Evolutionary conservation across 2,329 filamentous ascomycete genomes (phyloP).

Genomic region (Dactylellina leptospora): DNA sequence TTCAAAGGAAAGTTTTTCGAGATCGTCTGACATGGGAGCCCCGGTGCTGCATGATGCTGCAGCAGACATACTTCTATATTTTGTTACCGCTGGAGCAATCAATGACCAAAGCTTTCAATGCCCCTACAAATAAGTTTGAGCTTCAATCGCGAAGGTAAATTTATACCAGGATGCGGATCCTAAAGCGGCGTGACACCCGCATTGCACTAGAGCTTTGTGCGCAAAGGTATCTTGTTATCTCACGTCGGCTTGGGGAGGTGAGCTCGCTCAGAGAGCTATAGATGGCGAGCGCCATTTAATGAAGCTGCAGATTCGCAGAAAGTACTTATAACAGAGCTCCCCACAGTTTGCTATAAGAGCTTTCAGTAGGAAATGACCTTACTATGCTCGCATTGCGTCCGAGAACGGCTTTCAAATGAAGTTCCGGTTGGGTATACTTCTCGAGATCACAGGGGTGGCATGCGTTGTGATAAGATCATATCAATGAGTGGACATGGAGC

Average conservation of each 20-base stretch:
- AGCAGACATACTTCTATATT: conserved; percentile 14
- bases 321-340: conserved; percentile 24
- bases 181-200: conserved; percentile 16
- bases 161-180: too few species aligned
- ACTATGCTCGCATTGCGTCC: conserved; percentile 29
- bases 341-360: conserved; percentile 7
- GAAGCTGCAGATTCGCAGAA: conserved; percentile 30
- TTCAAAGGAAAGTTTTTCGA: conserved; percentile 18
- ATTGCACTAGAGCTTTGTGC: conserved; percentile 4
- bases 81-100: conserved; percentile 14
- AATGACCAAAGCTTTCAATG: conserved; percentile 8
- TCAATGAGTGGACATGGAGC: too few species aligned
- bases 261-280: conserved; percentile 29
- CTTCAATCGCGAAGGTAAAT: too few species aligned
- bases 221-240: conserved; percentile 25
- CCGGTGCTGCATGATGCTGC: conserved; percentile 19
- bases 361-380: not conserved
- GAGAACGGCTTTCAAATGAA: conserved; percentile 25
- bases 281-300: conserved; percentile 25
- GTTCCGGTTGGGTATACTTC: not conserved
- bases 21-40: conserved; percentile 39
- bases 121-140: conserved; percentile 4
- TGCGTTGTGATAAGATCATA: conserved; percentile 38
- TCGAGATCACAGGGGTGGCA: not conserved
- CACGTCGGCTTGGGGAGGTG: conserved; percentile 22